A percentile compares a stretch with the other conserved stretches of the same genome.
Evolutionary conservation across 108 stramenopile genomes (phyloP).

Genomic region (Cyclotella atomus): DNA sequence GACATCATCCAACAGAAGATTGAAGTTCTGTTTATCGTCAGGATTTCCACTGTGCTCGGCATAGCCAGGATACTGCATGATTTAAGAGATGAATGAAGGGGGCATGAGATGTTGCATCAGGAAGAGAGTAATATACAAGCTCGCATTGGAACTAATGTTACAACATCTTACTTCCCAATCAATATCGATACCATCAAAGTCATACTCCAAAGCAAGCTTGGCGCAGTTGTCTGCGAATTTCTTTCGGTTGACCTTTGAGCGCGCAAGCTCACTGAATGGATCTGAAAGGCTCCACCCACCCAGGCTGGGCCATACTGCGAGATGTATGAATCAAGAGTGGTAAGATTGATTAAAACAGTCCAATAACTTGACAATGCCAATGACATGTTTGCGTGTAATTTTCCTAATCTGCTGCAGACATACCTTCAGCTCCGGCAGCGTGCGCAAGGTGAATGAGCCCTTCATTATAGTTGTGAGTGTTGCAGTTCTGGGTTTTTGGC

Average conservation of each 20-base stretch:
- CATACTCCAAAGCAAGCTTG: conserved; percentile 18
- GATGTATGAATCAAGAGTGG: too few relatives aligned
- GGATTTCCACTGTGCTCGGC: conserved; percentile 45
- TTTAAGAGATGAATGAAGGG: too few relatives aligned
- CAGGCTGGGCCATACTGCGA: conserved; percentile 33
- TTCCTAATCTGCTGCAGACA: too few relatives aligned
- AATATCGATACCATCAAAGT: conserved; percentile 47
- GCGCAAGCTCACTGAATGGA: conserved; percentile 32
- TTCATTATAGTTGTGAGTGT: conserved; percentile 14
- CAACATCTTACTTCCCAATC: too few relatives aligned
- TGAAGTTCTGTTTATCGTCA: conserved; percentile 44
- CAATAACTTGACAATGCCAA: too few relatives aligned
- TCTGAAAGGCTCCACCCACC: conserved; percentile 46
- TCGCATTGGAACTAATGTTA: too few relatives aligned
- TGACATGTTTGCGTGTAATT: too few relatives aligned
- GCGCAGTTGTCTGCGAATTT: conserved; percentile 38
- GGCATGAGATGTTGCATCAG: too few relatives aligned
- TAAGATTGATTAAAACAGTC: too few relatives aligned
- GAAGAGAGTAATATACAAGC: too few relatives aligned
- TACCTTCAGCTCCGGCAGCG: conserved; percentile 23
- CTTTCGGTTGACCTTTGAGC: conserved; percentile 5
- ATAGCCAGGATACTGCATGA: conserved; percentile 48
- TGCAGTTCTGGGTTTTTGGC: conserved; percentile 15
- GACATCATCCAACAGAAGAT: conserved; percentile 48
- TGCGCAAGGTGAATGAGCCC: conserved; percentile 36